Evolutionary conservation across 345 rosid genomes (phyloP).

Genomic region (Crucihimalaya himalaica): DNA sequence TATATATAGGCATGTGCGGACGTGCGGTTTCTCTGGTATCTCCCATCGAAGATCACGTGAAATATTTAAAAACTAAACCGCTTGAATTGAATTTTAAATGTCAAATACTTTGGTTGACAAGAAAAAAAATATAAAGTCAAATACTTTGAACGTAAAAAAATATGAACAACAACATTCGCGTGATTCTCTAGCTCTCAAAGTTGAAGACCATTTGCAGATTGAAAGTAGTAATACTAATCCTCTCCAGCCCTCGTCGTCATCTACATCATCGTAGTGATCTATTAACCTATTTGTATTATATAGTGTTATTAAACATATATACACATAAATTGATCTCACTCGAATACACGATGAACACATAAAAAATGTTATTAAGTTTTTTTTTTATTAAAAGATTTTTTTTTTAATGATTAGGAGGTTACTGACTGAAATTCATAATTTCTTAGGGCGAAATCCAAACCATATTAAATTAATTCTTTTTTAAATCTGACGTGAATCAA

Average conservation of each 20-base stretch:
- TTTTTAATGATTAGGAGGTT: no score
- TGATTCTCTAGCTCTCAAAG: conserved; percentile 27
- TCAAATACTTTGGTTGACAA: background rate
- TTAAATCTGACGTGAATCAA: no score
- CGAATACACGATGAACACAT: background rate
- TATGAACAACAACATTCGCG: conserved; percentile 28
- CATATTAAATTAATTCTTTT: no score
- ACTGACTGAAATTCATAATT: no score
- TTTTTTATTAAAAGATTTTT: no score
- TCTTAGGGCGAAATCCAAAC: no score
- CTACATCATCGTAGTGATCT: background rate
- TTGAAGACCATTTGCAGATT: background rate
- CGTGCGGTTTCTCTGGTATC: background rate
- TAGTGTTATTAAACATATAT: background rate
- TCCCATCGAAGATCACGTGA: conserved; percentile 16
- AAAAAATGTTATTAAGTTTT: background rate
- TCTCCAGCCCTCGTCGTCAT: background rate
- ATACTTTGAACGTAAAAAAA: background rate
- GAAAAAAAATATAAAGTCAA: background rate
- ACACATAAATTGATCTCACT: background rate
- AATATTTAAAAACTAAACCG: conserved; percentile 23
- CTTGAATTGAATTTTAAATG: conserved; percentile 17
- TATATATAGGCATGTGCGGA: conserved; percentile 25
- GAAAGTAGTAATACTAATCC: background rate
- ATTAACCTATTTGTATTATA: background rate